These are phyloP conservation scores for Pythium brassicae DNA, from an alignment of 352 stramenopile species.

Conservation along the genomic window DNA sequence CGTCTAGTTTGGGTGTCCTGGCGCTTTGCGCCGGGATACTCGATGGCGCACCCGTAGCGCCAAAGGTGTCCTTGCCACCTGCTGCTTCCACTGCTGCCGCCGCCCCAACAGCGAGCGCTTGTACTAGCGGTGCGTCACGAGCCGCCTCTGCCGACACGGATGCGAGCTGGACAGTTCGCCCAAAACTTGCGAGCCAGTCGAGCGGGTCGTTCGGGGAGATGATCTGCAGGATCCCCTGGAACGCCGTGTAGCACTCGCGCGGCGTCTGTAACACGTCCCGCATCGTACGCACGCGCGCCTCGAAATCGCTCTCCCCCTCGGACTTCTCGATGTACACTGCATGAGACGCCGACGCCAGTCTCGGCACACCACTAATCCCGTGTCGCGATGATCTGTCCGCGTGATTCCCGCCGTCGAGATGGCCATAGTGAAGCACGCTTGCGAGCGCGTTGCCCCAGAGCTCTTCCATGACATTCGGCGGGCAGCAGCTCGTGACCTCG, in stretches of 20 bases:
- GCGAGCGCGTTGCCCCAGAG: conserved; percentile 2
- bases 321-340: background rate
- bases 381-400: background rate
- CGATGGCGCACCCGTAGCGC: background rate
- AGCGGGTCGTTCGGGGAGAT: conserved; percentile 10
- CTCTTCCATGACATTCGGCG: background rate
- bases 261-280: background rate
- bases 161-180: background rate
- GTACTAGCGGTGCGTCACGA: background rate
- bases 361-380: background rate
- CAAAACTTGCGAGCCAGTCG: conserved; percentile 11
- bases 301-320: background rate
- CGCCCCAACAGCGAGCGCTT: background rate
- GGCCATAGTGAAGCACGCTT: background rate
- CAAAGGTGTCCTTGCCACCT: background rate
- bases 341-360: background rate
- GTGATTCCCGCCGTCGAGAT: background rate
- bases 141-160: background rate
- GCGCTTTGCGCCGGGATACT: background rate
- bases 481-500: conserved; percentile 1
- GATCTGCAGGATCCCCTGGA: conserved; percentile 10
- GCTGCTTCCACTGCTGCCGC: no score
- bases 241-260: conserved; percentile 7
- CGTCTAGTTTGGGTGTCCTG: no score
- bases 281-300: conserved; percentile 1